Base-by-base conservation (phyloP, 2,329 filamentous ascomycete species). In the Gnomoniopsis sp. region DNA sequence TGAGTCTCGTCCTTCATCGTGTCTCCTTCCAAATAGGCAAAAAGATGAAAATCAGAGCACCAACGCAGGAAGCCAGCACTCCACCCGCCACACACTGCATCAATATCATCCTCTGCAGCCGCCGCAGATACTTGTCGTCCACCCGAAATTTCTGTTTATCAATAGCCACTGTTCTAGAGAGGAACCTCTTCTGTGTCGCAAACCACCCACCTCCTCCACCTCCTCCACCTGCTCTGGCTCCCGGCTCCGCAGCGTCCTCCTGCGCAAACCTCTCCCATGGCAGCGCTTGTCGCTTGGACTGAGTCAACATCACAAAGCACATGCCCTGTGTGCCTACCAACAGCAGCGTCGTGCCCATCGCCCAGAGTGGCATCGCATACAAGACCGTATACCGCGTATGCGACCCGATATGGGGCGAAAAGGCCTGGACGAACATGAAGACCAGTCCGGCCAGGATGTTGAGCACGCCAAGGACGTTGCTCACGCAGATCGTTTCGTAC, bases 251-350 rank as follows among this genome's bases (percentile, higher is more conserved):
- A 12, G 65, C 67, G 46, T 79, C 77, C 51, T 78, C 76, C 44
- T 12, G 3, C 19, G 44, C 44, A 59, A 78, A 76, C 17, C 75
- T 68, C 65, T 80, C 77, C 77, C 77, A 80, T 0, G 77, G 77
- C 43, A 80, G 66, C 3, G 74, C 70, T 65, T 79, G 77, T 38
- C 78, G 70, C 38, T 76, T 70, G 10, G 74, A 74, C 62, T 79
- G 77, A 22, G 79, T 71, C 56, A 80, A 65, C 48, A 79, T 65
- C 60, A 80, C 79, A 67, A 79, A 79, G 64, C 77, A 80, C 55
- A 72, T 75, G 2, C 77, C 77, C 41, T 77, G 67, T 17, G 79
- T 59, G n/a, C 77, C 77, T 0, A 74, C 74, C 21, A 79, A 65
- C 23, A 79, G 68, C 3, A 79, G 65, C 4, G 71, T 75, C 58